Evolutionary conservation across 768 basidiomycete genomes (phyloP).

Genomic region (Mycena kentingensis): DNA sequence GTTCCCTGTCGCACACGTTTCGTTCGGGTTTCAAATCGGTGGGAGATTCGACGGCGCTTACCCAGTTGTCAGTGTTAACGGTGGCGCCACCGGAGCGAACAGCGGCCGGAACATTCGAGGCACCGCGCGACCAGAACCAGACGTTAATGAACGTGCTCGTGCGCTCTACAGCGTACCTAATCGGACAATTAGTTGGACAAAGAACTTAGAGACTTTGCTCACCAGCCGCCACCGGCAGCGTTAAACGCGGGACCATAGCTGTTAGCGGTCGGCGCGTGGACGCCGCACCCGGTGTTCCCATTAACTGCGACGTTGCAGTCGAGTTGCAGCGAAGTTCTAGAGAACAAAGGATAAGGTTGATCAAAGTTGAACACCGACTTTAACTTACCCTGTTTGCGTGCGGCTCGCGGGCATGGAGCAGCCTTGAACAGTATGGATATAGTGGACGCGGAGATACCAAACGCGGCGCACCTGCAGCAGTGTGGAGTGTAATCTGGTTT

Average conservation of each 20-base stretch:
- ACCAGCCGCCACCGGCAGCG: constrained; percentile 63
- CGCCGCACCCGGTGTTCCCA: constrained; percentile 60
- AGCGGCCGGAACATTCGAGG: constrained; percentile 45
- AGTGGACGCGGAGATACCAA: too few species aligned
- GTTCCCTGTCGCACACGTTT: constrained; percentile 44
- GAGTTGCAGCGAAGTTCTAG: constrained; percentile 38
- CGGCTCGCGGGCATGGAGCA: constrained; percentile 56
- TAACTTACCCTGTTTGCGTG: constrained; percentile 48
- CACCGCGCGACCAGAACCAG: constrained; percentile 69
- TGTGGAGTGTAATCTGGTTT: constrained; percentile 60
- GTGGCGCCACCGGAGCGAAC: constrained; percentile 41
- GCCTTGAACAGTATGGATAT: too few species aligned
- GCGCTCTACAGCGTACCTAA: constrained; percentile 65
- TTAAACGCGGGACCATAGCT: constrained; percentile 66
- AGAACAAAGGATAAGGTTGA: neutral
- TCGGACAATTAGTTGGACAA: neutral
- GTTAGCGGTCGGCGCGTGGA: constrained; percentile 39
- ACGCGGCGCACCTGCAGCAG: constrained; percentile 46
- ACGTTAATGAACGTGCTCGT: constrained; percentile 59
- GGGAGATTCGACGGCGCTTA: constrained; percentile 32
- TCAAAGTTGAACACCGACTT: neutral
- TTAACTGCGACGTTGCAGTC: constrained; percentile 54
- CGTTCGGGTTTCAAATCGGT: neutral
- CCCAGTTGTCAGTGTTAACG: constrained; percentile 58
- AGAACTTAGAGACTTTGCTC: neutral